A percentile compares a stretch with the other conserved stretches of the same genome.
phyloP scores from a whole-genome alignment of 192 early-diverging fungal species.

The Backusella macrospora region DNA sequence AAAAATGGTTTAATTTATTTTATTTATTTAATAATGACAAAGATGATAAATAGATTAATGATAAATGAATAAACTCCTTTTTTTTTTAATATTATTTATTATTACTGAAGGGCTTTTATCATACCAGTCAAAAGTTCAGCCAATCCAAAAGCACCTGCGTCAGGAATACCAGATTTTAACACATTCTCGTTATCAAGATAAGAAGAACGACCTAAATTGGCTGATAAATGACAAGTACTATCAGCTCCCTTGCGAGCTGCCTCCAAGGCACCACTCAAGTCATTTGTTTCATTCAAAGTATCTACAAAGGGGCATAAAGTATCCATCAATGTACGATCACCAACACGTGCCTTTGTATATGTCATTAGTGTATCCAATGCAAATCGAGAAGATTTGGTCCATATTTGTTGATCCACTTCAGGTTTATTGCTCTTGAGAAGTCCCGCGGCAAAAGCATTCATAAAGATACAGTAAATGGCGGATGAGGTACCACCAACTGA shows the following conservation, averaged over 20 bases:
- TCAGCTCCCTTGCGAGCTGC: slow-evolving; percentile 57
- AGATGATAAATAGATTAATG: neutral
- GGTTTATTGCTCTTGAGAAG: slow-evolving; percentile 25
- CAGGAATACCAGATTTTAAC: slow-evolving; percentile 36
- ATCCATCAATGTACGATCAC: slow-evolving; percentile 77
- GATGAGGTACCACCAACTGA: slow-evolving; percentile 81
- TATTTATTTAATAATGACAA: neutral
- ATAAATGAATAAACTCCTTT: neutral
- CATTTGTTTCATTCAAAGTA: slow-evolving; percentile 37
- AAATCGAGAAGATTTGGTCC: slow-evolving; percentile 49
- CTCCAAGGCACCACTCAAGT: slow-evolving; percentile 50
- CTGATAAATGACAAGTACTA: slow-evolving; percentile 56
- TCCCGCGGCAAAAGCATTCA: slow-evolving; percentile 63
- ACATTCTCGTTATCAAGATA: slow-evolving; percentile 56
- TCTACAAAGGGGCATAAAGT: slow-evolving; percentile 68
- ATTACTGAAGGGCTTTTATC: neutral
- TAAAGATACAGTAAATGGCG: slow-evolving; percentile 77
- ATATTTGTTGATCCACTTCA: slow-evolving; percentile 27
- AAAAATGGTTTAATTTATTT: neutral
- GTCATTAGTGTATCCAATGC: slow-evolving; percentile 61
- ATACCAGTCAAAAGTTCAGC: slow-evolving; percentile 59
- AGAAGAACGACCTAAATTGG: slow-evolving; percentile 67
- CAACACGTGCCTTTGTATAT: slow-evolving; percentile 71
- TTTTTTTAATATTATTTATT: neutral
- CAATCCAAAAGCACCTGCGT: slow-evolving; percentile 69